Evolutionary conservation across 805 yeast genomes (phyloP).

Genomic region (Priceomyces castillae): DNA sequence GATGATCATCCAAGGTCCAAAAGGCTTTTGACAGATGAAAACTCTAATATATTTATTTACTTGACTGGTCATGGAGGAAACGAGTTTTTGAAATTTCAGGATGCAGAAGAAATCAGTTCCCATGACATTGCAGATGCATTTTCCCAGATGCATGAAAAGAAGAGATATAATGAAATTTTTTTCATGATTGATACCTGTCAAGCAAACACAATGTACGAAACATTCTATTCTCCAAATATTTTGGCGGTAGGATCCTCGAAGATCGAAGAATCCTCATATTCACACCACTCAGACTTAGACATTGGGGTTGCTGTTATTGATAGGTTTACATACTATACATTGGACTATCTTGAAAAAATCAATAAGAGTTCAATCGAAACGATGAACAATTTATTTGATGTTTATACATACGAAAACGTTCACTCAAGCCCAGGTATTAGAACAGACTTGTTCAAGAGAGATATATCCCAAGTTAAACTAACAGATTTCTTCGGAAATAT

Average conservation of each 20-base stretch:
- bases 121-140: conserved; percentile 97
- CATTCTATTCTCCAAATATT: conserved; percentile 88
- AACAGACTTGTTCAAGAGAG: conserved; percentile 70
- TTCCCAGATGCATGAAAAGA: conserved; percentile 94
- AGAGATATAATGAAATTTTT: conserved; percentile 89
- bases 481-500: conserved; percentile 96
- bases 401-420: conserved; percentile 78
- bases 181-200: conserved; percentile 99
- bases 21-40: conserved; percentile 86
- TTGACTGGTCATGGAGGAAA: conserved; percentile 99
- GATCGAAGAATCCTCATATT: conserved; percentile 84
- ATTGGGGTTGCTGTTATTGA: conserved; percentile 98
- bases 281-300: conserved; percentile 93
- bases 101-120: conserved; percentile 95
- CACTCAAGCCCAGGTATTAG: conserved; percentile 94
- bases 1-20: conserved; percentile 91
- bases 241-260: conserved; percentile 90
- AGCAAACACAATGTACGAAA: conserved; percentile 96
- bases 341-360: conserved; percentile 82
- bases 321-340: conserved; percentile 87
- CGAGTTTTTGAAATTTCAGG: conserved; percentile 95
- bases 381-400: conserved; percentile 78
- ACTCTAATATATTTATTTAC: conserved; percentile 89
- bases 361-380: conserved; percentile 73
- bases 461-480: conserved; percentile 64